A percentile compares a stretch with the other conserved stretches of the same genome.
These are phyloP conservation scores for Coemansia sp. DNA, from an alignment of 192 early-diverging fungal species.

Conservation along the genomic window DNA sequence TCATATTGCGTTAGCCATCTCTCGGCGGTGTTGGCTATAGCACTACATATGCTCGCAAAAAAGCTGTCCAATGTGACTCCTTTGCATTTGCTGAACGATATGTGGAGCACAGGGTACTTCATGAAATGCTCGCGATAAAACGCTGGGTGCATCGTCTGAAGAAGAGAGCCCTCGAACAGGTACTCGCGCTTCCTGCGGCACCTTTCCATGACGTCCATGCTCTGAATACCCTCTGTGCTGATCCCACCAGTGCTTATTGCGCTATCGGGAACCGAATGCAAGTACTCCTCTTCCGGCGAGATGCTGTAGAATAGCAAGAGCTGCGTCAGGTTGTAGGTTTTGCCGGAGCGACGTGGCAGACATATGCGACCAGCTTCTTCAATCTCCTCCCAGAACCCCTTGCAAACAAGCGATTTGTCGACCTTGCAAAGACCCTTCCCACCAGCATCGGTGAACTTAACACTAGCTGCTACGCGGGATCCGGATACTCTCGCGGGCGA, in stretches of 20 bases:
- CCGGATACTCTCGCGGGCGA: slow-evolving; percentile 43
- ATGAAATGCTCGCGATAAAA: slow-evolving; percentile 45
- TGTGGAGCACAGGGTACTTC: slow-evolving; percentile 41
- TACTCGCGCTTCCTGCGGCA: slow-evolving; percentile 37
- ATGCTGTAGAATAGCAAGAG: slow-evolving; percentile 46
- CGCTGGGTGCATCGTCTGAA: slow-evolving; percentile 25
- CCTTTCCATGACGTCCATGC: slow-evolving; percentile 22
- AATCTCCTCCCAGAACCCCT: slow-evolving; percentile 40
- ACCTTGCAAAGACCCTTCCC: slow-evolving; percentile 39
- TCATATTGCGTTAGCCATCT: not conserved
- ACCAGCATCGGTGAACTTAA: slow-evolving; percentile 26
- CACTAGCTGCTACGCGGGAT: slow-evolving; percentile 22
- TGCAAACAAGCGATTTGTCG: slow-evolving; percentile 50
- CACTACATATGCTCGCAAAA: not conserved
- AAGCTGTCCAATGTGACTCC: not conserved
- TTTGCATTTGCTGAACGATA: slow-evolving; percentile 12
- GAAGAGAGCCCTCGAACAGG: slow-evolving; percentile 32
- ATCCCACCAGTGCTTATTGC: not conserved
- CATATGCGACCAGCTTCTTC: slow-evolving; percentile 35
- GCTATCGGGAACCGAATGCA: slow-evolving; percentile 16
- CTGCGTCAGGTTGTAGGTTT: slow-evolving; percentile 51
- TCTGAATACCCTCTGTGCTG: not conserved
- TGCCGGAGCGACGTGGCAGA: slow-evolving; percentile 40
- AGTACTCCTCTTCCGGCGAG: slow-evolving; percentile 11
- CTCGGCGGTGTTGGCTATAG: not conserved